Base-by-base conservation (phyloP, 2,329 filamentous ascomycete genomes). In the Cladosporium cucumerinum region DNA sequence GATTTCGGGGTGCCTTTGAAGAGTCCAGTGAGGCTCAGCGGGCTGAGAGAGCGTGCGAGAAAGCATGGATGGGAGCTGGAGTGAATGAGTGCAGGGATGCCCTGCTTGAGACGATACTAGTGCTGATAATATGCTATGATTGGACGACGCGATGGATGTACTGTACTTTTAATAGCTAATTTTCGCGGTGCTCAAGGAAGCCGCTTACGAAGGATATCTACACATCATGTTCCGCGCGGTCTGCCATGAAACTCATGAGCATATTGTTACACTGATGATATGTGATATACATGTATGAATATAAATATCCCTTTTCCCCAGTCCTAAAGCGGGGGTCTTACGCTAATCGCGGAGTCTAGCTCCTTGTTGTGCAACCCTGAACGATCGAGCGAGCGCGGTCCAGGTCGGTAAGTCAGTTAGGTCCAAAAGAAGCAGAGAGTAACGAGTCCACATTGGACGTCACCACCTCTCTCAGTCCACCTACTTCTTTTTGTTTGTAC, bases 1-100 rank as follows among this genome's bases (percentile, higher is more conserved):
- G 86, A 88, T 66, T 86, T 81, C 73, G 84, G 83, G 1, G 81
- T 84, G 61, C 80, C 81, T 11, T 71, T 84, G 43, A 66, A 67
- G 43, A 76, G 72, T 67, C 73, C 73, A 0, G 66, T 74, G 4
- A 65, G 72, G 58, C 57, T 73, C 21, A 69, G 63, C 36, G 59
- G 65, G 10, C 55, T 69, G 48, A 58, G 66, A n/a, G 69, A 69
- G 48, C 36, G 61, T n/a, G 61, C 48, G 26, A 57, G 55, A 21
- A 60, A 43, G 51, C 59, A 58, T n/a, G 64, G 64, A 6, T 63
- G 59, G 65, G 60, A 64, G 54, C 48, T 63, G 36, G 61, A 64
- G 26, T 65, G 57, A 64, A 32, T n/a, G 54, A 28, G 18, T 23
- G 39, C 39, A 46, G 39, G 39, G 39, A 46, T 46, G 39, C n/a